Percentiles rank a stretch among this genome's conserved stretches.
These are phyloP conservation scores for Starmera caribaea DNA, from an alignment of 805 yeast genomes.

Conservation along the genomic window DNA sequence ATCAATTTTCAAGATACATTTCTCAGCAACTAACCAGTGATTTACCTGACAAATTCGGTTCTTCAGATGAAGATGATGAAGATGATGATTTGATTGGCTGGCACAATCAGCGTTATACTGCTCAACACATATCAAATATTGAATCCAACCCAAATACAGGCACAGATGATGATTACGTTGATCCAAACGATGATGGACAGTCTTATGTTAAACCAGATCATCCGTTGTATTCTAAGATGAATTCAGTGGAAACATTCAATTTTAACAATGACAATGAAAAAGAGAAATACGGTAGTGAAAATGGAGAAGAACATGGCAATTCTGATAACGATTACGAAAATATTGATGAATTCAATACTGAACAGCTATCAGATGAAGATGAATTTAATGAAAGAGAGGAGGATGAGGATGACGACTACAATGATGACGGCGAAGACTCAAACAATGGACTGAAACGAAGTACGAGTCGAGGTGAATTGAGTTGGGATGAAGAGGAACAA, in stretches of 20 bases:
- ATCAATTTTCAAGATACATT: conserved; percentile 41
- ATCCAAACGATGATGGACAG: conserved; percentile 76
- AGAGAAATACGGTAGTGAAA: conserved; percentile 12
- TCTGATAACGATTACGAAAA: conserved; percentile 10
- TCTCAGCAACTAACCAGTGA: conserved; percentile 61
- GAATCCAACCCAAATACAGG: conserved; percentile 21
- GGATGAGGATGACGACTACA: conserved; percentile 17
- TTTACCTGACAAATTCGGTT: conserved; percentile 45
- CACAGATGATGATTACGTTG: conserved; percentile 68
- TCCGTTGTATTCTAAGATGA: conserved; percentile 40
- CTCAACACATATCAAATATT: conserved; percentile 5
- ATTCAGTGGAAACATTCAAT: not conserved
- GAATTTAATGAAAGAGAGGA: conserved; percentile 16
- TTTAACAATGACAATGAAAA: conserved; percentile 14
- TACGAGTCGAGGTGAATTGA: conserved; percentile 26
- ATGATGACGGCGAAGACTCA: conserved; percentile 22
- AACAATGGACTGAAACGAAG: conserved; percentile 24
- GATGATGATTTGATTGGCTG: conserved; percentile 20
- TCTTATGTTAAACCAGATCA: conserved; percentile 55
- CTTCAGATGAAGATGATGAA: conserved; percentile 37
- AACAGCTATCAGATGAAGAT: conserved; percentile 6
- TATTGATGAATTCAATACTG: conserved; percentile 5
- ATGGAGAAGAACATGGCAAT: conserved; percentile 14
- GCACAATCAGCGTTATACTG: conserved; percentile 4
- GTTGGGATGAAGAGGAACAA: conserved; percentile 24